Evolutionary conservation across 2,329 filamentous ascomycete genomes (phyloP), one percentile per base, ranked within the genome.

Genomic region (Penicillium concentricum): DNA sequence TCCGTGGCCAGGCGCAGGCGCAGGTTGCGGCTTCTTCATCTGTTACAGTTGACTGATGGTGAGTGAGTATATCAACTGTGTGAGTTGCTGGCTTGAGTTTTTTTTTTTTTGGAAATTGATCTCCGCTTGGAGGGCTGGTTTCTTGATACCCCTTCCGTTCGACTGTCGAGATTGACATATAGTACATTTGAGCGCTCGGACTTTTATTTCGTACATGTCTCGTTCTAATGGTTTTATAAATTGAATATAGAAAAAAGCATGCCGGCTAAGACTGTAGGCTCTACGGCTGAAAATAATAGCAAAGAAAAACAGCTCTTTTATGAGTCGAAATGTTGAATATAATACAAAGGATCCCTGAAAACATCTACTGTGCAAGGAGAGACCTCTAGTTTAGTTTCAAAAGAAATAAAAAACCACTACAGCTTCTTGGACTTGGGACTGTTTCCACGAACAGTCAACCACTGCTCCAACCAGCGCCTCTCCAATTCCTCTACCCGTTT

Each of bases 1-100:
- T 96, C 76, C 81, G 88, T 74, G 61, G 52, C 53, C 65, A 67
- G 37, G 50, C 59, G 6, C 64, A 66, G 45, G 46, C 54, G 22
- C 46, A 44, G 42, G 57, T 38, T 16, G 37, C 46, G 12, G 58
- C 51, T 20, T 26, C 61, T 16, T 54, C 55, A 8, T 32, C 43
- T 15, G 37, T 24, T 37, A 35, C 45, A 5, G 34, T 30, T 15
- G 44, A 24, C 44, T 30, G 47, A 47, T 45, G 50, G 8, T 44
- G n/a, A 26, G 22, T 28, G 10, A 18, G 13, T 22, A 15, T 18
- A 18, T 34, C 20, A 30, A 32, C 35, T 15, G 7, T 35, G 30
- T 32, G 30, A 15, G 12, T 32, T 15, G 30, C 5, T 32, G 30
- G 30, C 30, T 32, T 15, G 13, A 13, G 3, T 20, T 28, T 15